Evolutionary conservation across 495 filamentous ascomycete genomes (phyloP), one percentile per base, ranked within the genome.

Genomic region (Aspergillus nanangensis): DNA sequence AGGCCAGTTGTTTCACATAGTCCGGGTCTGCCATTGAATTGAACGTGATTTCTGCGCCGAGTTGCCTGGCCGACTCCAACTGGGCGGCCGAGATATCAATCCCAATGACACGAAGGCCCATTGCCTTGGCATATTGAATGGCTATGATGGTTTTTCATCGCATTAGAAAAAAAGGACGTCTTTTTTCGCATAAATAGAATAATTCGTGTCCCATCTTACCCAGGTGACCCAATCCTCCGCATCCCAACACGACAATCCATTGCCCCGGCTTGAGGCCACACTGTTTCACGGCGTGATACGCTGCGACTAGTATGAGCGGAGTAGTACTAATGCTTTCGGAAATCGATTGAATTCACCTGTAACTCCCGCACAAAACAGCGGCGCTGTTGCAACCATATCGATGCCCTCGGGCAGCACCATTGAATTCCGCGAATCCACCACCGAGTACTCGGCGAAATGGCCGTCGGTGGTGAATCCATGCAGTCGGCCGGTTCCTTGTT

Each of bases 41-140:
- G 22, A 22, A 38, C 3, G 15, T 38, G 5, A 46, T 48, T 21
- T 65, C 51, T 3, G 83, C 79, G 31, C 88, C 88, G 10, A 90
- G 79, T 54, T 75, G 65, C 20, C 61, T 48, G 61, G 76, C 81
- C 65, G 86, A 79, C 43, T 80, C 69, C 51, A 64, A 72, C 71
- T 92, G 91, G 64, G 88, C 86, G 14, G 79, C 79, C n/a, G 87
- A 87, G 18, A 76, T 76, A 57, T 92, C 88, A 52, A 91, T 88
- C 36, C 80, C 86, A 50, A 94, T 81, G 37, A 77, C 65, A 42
- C 77, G 71, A 20, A 90, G 67, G 31, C 88, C 88, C 88, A 94
- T 91, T 15, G 87, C 88, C 61, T 82, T 84, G n/a, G 87, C 88
- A 58, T 91, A 92, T 63, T 94, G 88, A 50, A 84, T 69, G 14